Percentiles rank a stretch among this genome's conserved stretches.
These are phyloP conservation scores for Alopecurus myosuroides DNA, from an alignment of 176 grass and related monocot genomes.

Conservation along the genomic window DNA sequence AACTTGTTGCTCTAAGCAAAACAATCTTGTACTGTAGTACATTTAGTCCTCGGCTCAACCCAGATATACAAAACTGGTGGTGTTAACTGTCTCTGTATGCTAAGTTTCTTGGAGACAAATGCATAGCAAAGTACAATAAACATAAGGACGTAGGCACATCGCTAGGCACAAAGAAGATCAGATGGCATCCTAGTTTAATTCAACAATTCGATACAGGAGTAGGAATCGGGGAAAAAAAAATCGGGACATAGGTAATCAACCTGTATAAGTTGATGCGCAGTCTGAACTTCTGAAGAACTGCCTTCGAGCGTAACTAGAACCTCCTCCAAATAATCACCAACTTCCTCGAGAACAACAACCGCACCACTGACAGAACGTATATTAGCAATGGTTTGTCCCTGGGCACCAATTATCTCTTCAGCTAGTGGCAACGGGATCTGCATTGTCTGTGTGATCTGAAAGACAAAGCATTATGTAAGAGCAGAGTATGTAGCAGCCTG, in stretches of 20 bases:
- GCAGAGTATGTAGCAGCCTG: neutral
- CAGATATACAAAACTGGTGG: neutral
- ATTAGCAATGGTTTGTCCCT: constrained; percentile 54
- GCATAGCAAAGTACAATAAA: neutral
- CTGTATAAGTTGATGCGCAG: constrained; percentile 69
- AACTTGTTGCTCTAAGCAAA: neutral
- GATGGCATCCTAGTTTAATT: neutral
- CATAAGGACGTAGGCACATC: neutral
- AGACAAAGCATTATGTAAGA: constrained; percentile 8
- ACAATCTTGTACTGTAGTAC: neutral
- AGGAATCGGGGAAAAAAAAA: no score
- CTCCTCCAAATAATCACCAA: constrained; percentile 30
- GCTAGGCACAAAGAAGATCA: neutral
- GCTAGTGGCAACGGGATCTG: constrained; percentile 63
- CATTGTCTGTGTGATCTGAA: constrained; percentile 73
- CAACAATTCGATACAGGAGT: constrained; percentile 1
- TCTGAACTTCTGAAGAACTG: constrained; percentile 62
- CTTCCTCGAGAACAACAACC: constrained; percentile 58
- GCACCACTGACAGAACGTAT: constrained; percentile 61
- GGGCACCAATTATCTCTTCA: constrained; percentile 64
- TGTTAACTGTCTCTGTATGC: neutral
- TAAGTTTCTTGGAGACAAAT: neutral
- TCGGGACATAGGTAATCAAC: constrained; percentile 16
- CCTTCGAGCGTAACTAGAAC: constrained; percentile 72
- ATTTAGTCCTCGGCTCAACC: neutral